Evolutionary conservation across 2,329 filamentous ascomycete species (phyloP).

Genomic region (Parasarocladium wereldwijsianum): DNA sequence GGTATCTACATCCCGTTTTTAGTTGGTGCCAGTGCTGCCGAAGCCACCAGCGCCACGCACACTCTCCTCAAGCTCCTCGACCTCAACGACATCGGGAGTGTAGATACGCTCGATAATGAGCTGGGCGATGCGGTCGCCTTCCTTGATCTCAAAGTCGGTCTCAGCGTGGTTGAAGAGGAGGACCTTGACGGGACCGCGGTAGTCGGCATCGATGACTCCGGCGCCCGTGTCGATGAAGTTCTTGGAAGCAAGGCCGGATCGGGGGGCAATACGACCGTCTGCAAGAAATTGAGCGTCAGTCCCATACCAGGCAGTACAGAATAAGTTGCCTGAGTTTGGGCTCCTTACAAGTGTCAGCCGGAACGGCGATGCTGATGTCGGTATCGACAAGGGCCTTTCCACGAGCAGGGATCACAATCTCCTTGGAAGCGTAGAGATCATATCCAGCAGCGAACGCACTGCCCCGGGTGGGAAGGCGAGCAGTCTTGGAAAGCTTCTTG

Average conservation of each 20-base stretch:
- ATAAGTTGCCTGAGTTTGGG: not conserved
- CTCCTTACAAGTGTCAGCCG: constrained; percentile 72
- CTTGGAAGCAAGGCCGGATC: constrained; percentile 83
- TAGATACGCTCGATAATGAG: constrained; percentile 88
- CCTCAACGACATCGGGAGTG: constrained; percentile 83
- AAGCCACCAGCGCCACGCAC: constrained; percentile 84
- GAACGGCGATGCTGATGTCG: constrained; percentile 81
- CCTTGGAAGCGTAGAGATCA: constrained; percentile 71
- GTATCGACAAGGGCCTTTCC: constrained; percentile 83
- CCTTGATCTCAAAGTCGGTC: constrained; percentile 63
- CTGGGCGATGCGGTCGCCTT: constrained; percentile 86
- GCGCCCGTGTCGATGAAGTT: constrained; percentile 94
- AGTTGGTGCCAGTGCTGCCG: constrained; percentile 57
- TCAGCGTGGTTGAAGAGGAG: constrained; percentile 89
- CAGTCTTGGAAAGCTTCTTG: constrained; percentile 73
- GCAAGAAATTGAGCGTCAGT: not conserved
- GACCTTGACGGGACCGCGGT: constrained; percentile 86
- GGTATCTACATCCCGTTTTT: not conserved
- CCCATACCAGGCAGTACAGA: not conserved
- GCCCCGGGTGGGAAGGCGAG: constrained; percentile 73
- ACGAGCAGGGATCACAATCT: constrained; percentile 61
- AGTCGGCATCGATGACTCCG: constrained; percentile 95
- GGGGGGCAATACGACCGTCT: constrained; percentile 84
- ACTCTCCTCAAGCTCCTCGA: constrained; percentile 77
- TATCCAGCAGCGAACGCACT: constrained; percentile 86